A percentile compares a stretch with the other conserved stretches of the same genome.
These are phyloP conservation scores for Fonsecaea monophora DNA, from an alignment of 2,329 filamentous ascomycete species.

Conservation along the genomic window DNA sequence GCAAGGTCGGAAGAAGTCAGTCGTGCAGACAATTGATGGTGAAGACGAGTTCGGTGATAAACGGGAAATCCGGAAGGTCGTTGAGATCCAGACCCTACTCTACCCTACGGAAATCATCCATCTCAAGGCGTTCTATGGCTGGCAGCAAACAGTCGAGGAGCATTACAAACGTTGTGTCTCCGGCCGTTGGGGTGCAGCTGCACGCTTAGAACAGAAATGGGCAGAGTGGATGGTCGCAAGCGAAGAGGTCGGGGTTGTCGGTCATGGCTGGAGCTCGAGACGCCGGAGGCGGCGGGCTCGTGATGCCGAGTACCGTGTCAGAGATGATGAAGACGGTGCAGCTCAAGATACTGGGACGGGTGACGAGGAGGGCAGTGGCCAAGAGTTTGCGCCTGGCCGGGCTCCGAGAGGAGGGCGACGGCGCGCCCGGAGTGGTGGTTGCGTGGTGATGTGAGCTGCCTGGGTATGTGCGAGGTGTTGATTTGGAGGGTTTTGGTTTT, in stretches of 20 bases:
- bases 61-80: conserved; percentile 33
- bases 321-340: conserved; percentile 73
- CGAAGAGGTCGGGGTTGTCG: conserved; percentile 74
- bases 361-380: conserved; percentile 45
- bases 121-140: conserved; percentile 93
- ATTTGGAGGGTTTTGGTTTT: not conserved
- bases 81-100: conserved; percentile 48
- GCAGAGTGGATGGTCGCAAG: conserved; percentile 90
- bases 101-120: conserved; percentile 81
- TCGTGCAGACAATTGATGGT: conserved; percentile 27
- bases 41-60: conserved; percentile 28
- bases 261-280: conserved; percentile 66
- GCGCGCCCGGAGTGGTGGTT: conserved; percentile 69
- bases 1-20: conserved; percentile 38
- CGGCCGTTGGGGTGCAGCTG: conserved; percentile 76
- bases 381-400: conserved; percentile 39
- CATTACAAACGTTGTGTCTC: conserved; percentile 84
- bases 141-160: conserved; percentile 93
- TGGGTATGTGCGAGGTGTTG: not conserved
- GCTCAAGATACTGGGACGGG: conserved; percentile 35
- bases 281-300: conserved; percentile 77
- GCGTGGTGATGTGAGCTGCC: conserved; percentile 67
- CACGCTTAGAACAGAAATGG: conserved; percentile 87
- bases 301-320: conserved; percentile 80
- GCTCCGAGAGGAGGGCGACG: conserved; percentile 55